Base-by-base conservation (phyloP, 495 filamentous ascomycete genomes). In the Arthonia radiata region DNA sequence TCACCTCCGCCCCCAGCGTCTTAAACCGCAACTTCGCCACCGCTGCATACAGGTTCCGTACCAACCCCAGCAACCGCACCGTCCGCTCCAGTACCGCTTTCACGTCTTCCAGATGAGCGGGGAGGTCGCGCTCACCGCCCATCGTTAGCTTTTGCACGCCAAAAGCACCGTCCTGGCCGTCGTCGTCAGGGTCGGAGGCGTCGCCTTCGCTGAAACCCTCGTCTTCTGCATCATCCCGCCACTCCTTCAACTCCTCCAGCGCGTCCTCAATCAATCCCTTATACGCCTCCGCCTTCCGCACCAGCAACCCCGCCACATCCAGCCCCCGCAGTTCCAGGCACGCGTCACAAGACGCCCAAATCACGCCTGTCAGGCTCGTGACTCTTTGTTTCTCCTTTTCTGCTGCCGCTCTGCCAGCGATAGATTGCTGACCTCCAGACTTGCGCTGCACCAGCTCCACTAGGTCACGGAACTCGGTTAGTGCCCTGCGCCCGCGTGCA, bases 241-340 rank as follows among this genome's bases (percentile, higher is more conserved):
- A 92, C 37, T 78, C 73, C 33, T 77, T 75, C 34, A 92, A 47
- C 47, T 92, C 81, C 35, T 69, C 59, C 15, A 86, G 55, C 0
- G 79, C 72, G 51, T 92, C 81, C 32, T 71, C 58, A 9, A 92
- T 44, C 7, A 76, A 58, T 34, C 72, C 72, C 27, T 65, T 52
- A 36, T 67, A 74, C 32, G 70, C 53, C 37, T 72, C 64, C 10
- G 61, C 65, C 34, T 67, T 71, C 25, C 53, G 43, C 8, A 62
- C 44, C 12, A 77, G 41, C 19, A 72, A 52, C 0, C 64, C 69
- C 0, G 59, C 56, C 18, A 83, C 54, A 0, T 76, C 80, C 9
- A 66, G 49, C n/a, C 45, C 50, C 9, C 62, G 55, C 15, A 82
- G 47, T 8, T 56, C 51, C 4, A 68, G 47, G 8, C 83, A 29